Percentiles rank a stretch among this genome's conserved stretches.
phyloP scores from a whole-genome alignment of 176 grass and related monocot species.

The Hsuehochloa calcarea region DNA sequence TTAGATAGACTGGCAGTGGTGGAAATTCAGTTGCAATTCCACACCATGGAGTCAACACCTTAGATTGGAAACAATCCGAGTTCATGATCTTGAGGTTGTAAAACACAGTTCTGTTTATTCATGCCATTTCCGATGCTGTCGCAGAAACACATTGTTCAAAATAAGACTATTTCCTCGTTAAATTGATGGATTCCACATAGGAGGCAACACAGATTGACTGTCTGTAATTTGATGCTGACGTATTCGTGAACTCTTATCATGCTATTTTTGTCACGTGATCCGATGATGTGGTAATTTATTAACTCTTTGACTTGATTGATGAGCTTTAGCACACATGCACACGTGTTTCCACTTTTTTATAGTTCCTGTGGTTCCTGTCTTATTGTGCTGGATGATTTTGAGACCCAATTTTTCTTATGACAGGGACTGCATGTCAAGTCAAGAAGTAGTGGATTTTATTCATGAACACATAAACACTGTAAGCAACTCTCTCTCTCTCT shows the following conservation, averaged over 20 bases:
- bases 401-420: constrained; percentile 11
- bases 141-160: neutral
- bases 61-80: neutral
- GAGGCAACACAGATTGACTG: neutral
- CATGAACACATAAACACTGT: constrained; percentile 59
- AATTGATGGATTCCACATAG: neutral
- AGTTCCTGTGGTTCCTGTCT: neutral
- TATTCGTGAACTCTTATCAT: neutral
- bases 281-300: neutral
- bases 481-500: constrained; percentile 20
- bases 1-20: neutral
- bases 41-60: neutral
- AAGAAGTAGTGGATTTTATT: constrained; percentile 85
- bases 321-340: neutral
- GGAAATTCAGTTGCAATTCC: neutral
- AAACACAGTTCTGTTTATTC: neutral
- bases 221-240: neutral
- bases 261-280: neutral
- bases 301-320: neutral
- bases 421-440: constrained; percentile 98
- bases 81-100: neutral
- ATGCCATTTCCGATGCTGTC: neutral
- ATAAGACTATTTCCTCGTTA: neutral
- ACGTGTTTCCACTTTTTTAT: neutral
- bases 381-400: neutral